Evolutionary conservation across 2,329 filamentous ascomycete species (phyloP).

Genomic region (Trichoderma sp.): DNA sequence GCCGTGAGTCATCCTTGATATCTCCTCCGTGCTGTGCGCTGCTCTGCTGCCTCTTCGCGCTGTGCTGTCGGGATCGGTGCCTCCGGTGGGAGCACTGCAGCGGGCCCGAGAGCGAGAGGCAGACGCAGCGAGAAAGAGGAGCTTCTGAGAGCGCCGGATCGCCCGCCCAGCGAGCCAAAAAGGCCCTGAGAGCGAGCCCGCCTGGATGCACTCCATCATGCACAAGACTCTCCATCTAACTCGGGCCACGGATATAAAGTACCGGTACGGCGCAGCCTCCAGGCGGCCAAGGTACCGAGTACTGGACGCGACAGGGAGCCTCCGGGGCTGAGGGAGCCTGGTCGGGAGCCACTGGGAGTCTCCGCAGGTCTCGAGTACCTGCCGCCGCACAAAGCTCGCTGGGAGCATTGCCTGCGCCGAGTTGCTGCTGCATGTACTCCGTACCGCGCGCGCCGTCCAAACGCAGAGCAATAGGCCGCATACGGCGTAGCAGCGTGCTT

Average conservation of each 20-base stretch:
- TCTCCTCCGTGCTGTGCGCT: slow-evolving; percentile 11
- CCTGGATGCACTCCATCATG: neutral
- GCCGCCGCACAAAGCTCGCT: neutral
- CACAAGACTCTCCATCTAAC: neutral
- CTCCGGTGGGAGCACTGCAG: slow-evolving; percentile 21
- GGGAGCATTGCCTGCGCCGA: neutral
- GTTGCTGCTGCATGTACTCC: neutral
- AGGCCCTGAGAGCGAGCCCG: neutral
- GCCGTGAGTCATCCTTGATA: too few species aligned
- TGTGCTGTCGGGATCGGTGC: neutral
- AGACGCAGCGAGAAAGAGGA: neutral
- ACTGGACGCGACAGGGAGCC: neutral
- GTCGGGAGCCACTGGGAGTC: neutral
- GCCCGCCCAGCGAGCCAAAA: slow-evolving; percentile 5
- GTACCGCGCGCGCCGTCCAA: slow-evolving; percentile 1
- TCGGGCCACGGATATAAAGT: neutral
- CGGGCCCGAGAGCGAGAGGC: slow-evolving; percentile 6
- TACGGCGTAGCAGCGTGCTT: slow-evolving; percentile 24
- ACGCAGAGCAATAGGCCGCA: slow-evolving; percentile 10
- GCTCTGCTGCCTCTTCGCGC: neutral
- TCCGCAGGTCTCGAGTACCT: too few species aligned
- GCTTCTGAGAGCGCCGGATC: slow-evolving; percentile 5
- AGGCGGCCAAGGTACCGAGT: neutral
- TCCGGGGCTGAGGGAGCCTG: slow-evolving; percentile 1
- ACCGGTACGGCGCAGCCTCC: neutral